Percentiles rank a stretch among this genome's conserved stretches.
Evolutionary conservation across 2,329 filamentous ascomycete genomes (phyloP).

Genomic region (Periconia sp.): DNA sequence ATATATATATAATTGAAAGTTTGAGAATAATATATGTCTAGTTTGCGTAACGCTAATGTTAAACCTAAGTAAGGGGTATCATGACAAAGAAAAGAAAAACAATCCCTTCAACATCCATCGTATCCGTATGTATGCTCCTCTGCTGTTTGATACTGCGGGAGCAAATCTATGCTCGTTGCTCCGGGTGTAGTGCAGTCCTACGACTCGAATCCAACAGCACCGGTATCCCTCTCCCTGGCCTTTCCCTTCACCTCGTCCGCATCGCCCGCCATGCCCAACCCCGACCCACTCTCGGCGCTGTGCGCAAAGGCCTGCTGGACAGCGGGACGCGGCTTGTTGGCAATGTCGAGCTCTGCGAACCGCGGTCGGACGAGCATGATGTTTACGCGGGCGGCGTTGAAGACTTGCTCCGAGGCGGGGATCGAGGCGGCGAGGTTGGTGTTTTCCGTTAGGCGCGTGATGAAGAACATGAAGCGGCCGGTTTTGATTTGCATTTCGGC

Average conservation of each 20-base stretch:
- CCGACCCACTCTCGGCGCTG: slow-evolving; percentile 26
- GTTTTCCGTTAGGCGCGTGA: slow-evolving; percentile 94
- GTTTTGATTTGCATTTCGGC: slow-evolving; percentile 80
- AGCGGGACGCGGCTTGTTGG: slow-evolving; percentile 37
- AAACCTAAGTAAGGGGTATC: no score
- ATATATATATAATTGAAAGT: no score
- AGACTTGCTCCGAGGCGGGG: slow-evolving; percentile 85
- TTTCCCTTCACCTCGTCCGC: slow-evolving; percentile 3
- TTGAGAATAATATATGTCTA: no score
- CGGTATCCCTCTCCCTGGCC: slow-evolving; percentile 22
- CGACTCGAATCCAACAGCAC: neutral
- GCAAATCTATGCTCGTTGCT: no score
- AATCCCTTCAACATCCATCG: no score
- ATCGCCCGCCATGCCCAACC: slow-evolving; percentile 5
- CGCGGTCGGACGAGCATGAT: slow-evolving; percentile 83
- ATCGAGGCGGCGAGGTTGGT: slow-evolving; percentile 93
- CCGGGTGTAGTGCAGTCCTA: no score
- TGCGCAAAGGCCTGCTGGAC: slow-evolving; percentile 42
- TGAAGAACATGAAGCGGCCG: slow-evolving; percentile 84
- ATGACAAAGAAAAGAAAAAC: no score
- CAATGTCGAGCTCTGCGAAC: slow-evolving; percentile 67
- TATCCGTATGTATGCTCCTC: neutral
- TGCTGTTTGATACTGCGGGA: no score
- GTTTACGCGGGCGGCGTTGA: slow-evolving; percentile 88
- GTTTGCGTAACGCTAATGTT: no score